Evolutionary conservation across 495 filamentous ascomycete genomes (phyloP).

Genomic region (Neurospora africana): DNA sequence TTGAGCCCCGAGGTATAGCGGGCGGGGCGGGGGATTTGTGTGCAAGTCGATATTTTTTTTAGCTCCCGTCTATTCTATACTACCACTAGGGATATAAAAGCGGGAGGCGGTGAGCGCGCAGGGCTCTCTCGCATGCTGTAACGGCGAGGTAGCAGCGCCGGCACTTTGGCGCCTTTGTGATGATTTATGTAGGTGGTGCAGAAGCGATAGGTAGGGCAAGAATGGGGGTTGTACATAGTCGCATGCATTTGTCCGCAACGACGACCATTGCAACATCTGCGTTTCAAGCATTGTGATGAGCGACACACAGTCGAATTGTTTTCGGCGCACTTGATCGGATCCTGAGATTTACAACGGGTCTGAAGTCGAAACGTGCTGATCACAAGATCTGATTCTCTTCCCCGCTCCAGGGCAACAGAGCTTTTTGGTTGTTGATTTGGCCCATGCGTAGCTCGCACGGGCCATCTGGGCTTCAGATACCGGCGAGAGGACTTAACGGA

Average conservation of each 20-base stretch:
- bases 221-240: background rate
- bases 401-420: background rate
- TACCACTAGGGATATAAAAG: background rate
- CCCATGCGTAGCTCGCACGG: background rate
- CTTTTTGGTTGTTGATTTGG: background rate
- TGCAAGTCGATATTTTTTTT: background rate
- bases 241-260: background rate
- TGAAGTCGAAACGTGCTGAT: background rate
- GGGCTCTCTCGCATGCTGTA: background rate
- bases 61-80: background rate
- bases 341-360: background rate
- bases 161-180: background rate
- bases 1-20: background rate
- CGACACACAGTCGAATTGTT: background rate
- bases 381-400: background rate
- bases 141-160: background rate
- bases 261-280: background rate
- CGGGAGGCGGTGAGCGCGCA: background rate
- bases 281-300: background rate
- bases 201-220: background rate
- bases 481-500: background rate
- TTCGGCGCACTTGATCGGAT: background rate
- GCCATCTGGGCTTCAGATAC: background rate
- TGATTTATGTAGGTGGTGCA: background rate
- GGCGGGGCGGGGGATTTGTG: background rate